These are phyloP conservation scores for Ziziphus jujuba DNA, from an alignment of 306 rosid genomes.

Conservation along the genomic window DNA sequence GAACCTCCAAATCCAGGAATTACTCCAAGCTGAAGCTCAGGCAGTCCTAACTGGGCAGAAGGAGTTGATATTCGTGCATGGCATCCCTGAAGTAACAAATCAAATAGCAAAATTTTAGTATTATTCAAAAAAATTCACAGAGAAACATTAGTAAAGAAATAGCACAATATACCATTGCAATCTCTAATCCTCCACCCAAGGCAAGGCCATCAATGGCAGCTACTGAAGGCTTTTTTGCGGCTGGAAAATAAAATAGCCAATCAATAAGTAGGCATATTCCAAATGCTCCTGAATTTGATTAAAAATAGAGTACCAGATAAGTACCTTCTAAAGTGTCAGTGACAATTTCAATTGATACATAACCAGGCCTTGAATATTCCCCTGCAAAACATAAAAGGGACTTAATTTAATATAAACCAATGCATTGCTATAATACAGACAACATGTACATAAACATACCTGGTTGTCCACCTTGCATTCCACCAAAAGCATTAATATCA, in stretches of 20 bases:
- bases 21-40: conserved; percentile 96
- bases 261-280: conserved; percentile 14
- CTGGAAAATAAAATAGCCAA: conserved; percentile 43
- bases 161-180: conserved; percentile 76
- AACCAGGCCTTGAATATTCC: conserved; percentile 56
- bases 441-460: conserved; percentile 35
- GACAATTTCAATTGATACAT: conserved; percentile 64
- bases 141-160: conserved; percentile 1
- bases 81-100: conserved; percentile 61
- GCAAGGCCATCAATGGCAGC: conserved; percentile 99
- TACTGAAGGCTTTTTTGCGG: conserved; percentile 80
- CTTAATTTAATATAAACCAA: conserved; percentile 1
- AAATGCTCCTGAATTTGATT: background rate
- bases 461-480: conserved; percentile 47
- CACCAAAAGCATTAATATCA: conserved; percentile 75
- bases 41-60: conserved; percentile 87
- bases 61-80: conserved; percentile 87
- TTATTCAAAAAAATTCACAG: conserved; percentile 1
- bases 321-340: conserved; percentile 79
- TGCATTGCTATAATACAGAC: background rate
- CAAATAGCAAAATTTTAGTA: conserved; percentile 4
- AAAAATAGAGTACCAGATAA: background rate
- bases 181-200: conserved; percentile 96
- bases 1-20: conserved; percentile 99
- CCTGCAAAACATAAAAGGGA: conserved; percentile 30